These are phyloP conservation scores for Fusarium paranaense DNA, from an alignment of 2,329 filamentous ascomycete genomes.

Conservation along the genomic window DNA sequence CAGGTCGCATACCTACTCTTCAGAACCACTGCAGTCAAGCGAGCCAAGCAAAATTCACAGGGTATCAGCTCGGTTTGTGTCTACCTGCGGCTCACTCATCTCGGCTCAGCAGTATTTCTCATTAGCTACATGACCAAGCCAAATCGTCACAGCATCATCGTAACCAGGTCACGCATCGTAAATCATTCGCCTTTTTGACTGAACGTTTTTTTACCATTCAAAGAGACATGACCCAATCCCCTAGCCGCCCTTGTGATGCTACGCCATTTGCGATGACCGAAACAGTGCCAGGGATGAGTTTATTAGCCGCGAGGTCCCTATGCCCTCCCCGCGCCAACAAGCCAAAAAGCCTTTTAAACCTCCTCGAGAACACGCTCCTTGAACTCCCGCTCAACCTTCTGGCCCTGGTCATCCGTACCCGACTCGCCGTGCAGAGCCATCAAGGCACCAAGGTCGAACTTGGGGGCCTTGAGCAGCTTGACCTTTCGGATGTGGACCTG, in stretches of 20 bases:
- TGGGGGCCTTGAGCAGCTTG: slow-evolving; percentile 98
- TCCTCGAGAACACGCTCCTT: slow-evolving; percentile 96
- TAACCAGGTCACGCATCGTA: slow-evolving; percentile 31
- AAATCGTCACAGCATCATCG: slow-evolving; percentile 28
- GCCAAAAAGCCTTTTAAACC: slow-evolving; percentile 75
- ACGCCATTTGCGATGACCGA: slow-evolving; percentile 59
- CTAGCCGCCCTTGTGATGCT: slow-evolving; percentile 56
- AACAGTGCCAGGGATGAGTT: slow-evolving; percentile 54
- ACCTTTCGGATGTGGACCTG: slow-evolving; percentile 99
- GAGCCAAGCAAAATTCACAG: background rate
- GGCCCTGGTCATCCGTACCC: slow-evolving; percentile 92
- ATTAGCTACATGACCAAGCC: slow-evolving; percentile 14
- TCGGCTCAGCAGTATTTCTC: slow-evolving; percentile 11
- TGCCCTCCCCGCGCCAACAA: slow-evolving; percentile 47
- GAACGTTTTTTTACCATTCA: slow-evolving; percentile 51
- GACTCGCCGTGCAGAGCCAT: slow-evolving; percentile 98
- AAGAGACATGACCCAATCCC: slow-evolving; percentile 55
- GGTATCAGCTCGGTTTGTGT: slow-evolving; percentile 24
- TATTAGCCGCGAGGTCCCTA: slow-evolving; percentile 49
- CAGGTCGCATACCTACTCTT: background rate
- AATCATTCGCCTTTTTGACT: slow-evolving; percentile 42
- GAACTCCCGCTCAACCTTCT: slow-evolving; percentile 99
- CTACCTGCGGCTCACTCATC: slow-evolving; percentile 33
- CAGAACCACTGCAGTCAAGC: background rate
- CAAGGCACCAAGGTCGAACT: slow-evolving; percentile 98